A percentile compares a stretch with the other conserved stretches of the same genome.
phyloP scores from a whole-genome alignment of 148 eudicot species.

The Selenicereus undatus region DNA sequence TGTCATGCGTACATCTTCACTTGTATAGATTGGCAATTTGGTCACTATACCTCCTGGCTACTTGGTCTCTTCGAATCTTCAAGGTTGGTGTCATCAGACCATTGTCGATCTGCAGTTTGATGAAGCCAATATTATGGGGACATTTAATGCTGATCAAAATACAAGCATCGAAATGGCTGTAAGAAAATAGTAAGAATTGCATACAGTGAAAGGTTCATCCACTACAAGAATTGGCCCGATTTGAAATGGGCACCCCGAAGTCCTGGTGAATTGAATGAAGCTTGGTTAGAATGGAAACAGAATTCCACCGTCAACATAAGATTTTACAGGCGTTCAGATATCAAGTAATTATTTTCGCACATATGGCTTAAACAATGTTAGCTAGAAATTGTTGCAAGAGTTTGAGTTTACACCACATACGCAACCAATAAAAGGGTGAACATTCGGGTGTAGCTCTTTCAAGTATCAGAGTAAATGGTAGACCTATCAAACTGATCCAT shows the following conservation, averaged over 20 bases:
- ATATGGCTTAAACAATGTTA: too few relatives aligned
- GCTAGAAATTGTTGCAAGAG: too few relatives aligned
- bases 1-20: slow-evolving; percentile 19
- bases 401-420: too few relatives aligned
- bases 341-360: too few relatives aligned
- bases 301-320: too few relatives aligned
- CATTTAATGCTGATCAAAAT: neutral
- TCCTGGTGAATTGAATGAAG: slow-evolving; percentile 44
- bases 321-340: too few relatives aligned
- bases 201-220: slow-evolving; percentile 89
- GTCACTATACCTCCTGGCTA: slow-evolving; percentile 54
- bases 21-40: slow-evolving; percentile 63
- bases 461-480: too few relatives aligned
- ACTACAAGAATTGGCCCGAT: slow-evolving; percentile 77
- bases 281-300: neutral
- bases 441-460: too few relatives aligned
- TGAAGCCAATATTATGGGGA: neutral
- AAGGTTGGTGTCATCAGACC: slow-evolving; percentile 92
- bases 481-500: too few relatives aligned
- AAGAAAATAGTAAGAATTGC: neutral
- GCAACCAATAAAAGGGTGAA: too few relatives aligned
- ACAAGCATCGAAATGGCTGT: neutral
- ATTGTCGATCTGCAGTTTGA: slow-evolving; percentile 66
- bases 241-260: slow-evolving; percentile 62
- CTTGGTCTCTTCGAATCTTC: slow-evolving; percentile 83